Evolutionary conservation across 2,329 filamentous ascomycete genomes (phyloP).

Genomic region (Neoscytalidium dimidiatum): DNA sequence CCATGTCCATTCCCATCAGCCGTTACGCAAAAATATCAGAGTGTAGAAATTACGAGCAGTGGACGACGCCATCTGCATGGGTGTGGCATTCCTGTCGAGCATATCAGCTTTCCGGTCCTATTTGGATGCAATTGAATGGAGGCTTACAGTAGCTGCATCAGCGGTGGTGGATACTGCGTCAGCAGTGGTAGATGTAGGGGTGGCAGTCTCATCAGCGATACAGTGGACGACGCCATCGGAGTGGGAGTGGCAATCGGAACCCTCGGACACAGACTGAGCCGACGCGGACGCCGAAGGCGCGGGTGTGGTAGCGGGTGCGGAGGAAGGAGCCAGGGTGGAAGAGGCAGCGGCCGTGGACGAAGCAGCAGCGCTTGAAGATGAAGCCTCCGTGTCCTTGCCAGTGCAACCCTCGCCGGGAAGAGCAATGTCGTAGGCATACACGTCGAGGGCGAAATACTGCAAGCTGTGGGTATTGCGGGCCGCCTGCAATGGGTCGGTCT

Average conservation of each 20-base stretch:
- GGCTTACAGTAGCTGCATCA: neutral
- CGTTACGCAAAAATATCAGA: neutral
- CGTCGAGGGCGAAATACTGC: conserved; percentile 70
- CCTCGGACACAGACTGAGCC: neutral
- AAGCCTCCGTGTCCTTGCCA: conserved; percentile 39
- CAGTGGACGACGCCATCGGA: conserved; percentile 18
- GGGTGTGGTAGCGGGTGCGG: neutral
- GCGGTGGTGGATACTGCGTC: neutral
- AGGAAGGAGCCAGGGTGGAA: neutral
- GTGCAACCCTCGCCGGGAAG: conserved; percentile 64
- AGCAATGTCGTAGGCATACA: conserved; percentile 66
- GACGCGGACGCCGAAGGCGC: neutral
- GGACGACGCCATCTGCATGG: conserved; percentile 2
- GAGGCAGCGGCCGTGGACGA: conserved; percentile 11
- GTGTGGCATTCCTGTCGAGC: conserved; percentile 2
- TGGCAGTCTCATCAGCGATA: neutral
- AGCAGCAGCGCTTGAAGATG: conserved; percentile 23
- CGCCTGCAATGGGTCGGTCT: conserved; percentile 50
- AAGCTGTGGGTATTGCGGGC: conserved; percentile 63
- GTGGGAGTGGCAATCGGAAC: conserved; percentile 14
- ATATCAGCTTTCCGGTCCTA: neutral
- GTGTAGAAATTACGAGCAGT: neutral
- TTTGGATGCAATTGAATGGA: neutral
- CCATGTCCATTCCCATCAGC: neutral
- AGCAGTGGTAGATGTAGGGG: neutral